Evolutionary conservation across 495 filamentous ascomycete genomes (phyloP), one percentile per base, ranked within the genome.

Genomic region (Neurospora hispaniola): DNA sequence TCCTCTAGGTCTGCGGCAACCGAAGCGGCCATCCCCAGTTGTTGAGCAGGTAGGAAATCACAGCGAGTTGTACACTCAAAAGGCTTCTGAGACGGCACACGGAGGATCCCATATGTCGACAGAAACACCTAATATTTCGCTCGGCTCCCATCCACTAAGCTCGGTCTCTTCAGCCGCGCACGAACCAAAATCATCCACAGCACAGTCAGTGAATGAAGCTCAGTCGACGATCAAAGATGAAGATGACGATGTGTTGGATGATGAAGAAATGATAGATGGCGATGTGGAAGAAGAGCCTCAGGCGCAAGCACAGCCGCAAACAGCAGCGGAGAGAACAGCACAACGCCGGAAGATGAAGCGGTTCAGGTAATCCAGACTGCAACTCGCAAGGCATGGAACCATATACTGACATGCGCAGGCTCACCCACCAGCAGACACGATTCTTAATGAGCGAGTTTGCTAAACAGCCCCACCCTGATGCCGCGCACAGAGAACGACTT

Each of bases 361-460:
- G 73, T 97, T 97, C 77, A 89, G 94, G 94, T 97, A 87, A 71
- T 14, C 14, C 41, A 27, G 20, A 2, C 23, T 14, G 39, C 20
- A 18, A 3, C 43, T 48, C 3, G 42, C 10, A 59, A 59, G 39
- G 38, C 72, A 73, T 31, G 18, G 39, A 75, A 71, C 74, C 74
- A 71, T 70, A 10, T 43, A 66, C 79, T 83, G 69, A 83, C 70
- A 66, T 73, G 68, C 18, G 39, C 78, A 98, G 95, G 74, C 89
- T 98, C 75, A 98, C 95, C 14, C 95, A 98, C 79, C 96, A 96
- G 76, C 95, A 98, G 86, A 98, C 95, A 38, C 89, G 95, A 40
- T 98, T 97, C 77, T 84, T 98, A 70, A 96, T 97, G 94, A 98
- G 93, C 80, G 95, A 98, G 82, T 98, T 98, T 77, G 92, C 93